A percentile compares a stretch with the other conserved stretches of the same genome.
These are phyloP conservation scores for Leccinum solheimii DNA, from an alignment of 1,284 basidiomycete species.

Conservation along the genomic window DNA sequence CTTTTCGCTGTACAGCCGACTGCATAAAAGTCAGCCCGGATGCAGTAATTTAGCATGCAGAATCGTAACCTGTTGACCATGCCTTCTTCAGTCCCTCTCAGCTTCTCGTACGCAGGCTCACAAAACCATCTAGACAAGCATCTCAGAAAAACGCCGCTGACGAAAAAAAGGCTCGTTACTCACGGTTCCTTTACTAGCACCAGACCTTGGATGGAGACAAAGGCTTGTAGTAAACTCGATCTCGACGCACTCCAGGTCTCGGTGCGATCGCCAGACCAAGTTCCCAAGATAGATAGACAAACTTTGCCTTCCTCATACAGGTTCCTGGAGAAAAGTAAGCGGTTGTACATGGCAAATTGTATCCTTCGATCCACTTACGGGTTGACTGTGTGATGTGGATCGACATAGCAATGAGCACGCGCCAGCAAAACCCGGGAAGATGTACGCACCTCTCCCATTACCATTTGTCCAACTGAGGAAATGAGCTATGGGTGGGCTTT, in stretches of 20 bases:
- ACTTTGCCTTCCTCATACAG: constrained; percentile 96
- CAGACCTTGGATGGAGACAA: constrained; percentile 92
- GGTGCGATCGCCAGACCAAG: constrained; percentile 86
- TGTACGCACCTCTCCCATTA: constrained; percentile 75
- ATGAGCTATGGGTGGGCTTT: constrained; percentile 84
- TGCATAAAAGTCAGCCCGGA: constrained; percentile 30
- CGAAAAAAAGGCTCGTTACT: constrained; percentile 30
- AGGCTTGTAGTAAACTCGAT: constrained; percentile 87
- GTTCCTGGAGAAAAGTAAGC: constrained; percentile 51
- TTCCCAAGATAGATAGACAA: constrained; percentile 88
- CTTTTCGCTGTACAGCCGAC: constrained; percentile 87
- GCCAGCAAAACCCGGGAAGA: constrained; percentile 2
- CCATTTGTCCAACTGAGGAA: constrained; percentile 95
- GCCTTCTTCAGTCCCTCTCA: constrained; percentile 86
- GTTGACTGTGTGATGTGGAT: constrained; percentile 53
- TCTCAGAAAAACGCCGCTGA: constrained; percentile 2
- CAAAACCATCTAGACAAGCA: constrained; percentile 72
- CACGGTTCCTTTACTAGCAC: constrained; percentile 91
- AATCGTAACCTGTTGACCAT: constrained; percentile 69
- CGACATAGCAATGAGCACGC: constrained; percentile 14
- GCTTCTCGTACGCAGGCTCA: constrained; percentile 89
- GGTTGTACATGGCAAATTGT: constrained; percentile 1
- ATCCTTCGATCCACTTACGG: constrained; percentile 51
- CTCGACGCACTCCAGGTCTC: constrained; percentile 82
- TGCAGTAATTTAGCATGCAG: background rate